phyloP scores from a whole-genome alignment of 495 filamentous ascomycete species.

The Aspergillus coremiiformis region DNA sequence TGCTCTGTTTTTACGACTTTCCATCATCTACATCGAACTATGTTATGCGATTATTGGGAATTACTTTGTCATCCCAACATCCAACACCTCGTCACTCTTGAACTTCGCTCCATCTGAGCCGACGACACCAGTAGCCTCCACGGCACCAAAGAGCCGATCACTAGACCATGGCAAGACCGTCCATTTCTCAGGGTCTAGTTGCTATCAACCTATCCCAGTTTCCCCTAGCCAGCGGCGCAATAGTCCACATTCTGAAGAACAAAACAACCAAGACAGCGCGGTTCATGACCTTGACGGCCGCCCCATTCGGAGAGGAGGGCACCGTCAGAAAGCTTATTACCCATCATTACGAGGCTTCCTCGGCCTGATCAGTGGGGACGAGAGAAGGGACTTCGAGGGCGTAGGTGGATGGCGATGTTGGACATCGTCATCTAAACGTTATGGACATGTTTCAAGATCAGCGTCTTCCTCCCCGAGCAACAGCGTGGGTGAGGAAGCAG shows the following conservation, averaged over 20 bases:
- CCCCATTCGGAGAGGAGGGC: conserved; percentile 1
- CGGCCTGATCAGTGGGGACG: conserved; percentile 29
- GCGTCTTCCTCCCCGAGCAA: conserved; percentile 35
- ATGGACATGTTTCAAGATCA: conserved; percentile 25
- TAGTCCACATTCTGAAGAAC: conserved; percentile 8
- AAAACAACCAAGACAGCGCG: neutral
- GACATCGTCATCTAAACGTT: conserved; percentile 10
- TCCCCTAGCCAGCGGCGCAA: conserved; percentile 5
- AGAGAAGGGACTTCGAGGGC: conserved; percentile 74
- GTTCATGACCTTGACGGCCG: neutral
- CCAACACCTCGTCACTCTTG: conserved; percentile 24
- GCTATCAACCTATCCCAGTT: conserved; percentile 9
- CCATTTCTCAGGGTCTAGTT: neutral
- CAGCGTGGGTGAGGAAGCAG: conserved; percentile 27
- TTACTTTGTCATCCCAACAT: conserved; percentile 43
- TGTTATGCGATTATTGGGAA: conserved; percentile 50
- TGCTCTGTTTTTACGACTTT: conserved; percentile 56
- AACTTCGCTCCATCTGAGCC: conserved; percentile 28
- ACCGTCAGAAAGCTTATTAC: conserved; percentile 12
- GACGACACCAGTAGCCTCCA: conserved; percentile 18
- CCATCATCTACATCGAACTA: conserved; percentile 64
- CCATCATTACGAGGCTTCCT: conserved; percentile 18
- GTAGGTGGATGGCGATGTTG: conserved; percentile 66
- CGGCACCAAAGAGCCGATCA: conserved; percentile 18
- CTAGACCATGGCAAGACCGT: conserved; percentile 19